These are phyloP conservation scores for Alternaria burnsii DNA, from an alignment of 2,329 filamentous ascomycete species.

Conservation along the genomic window DNA sequence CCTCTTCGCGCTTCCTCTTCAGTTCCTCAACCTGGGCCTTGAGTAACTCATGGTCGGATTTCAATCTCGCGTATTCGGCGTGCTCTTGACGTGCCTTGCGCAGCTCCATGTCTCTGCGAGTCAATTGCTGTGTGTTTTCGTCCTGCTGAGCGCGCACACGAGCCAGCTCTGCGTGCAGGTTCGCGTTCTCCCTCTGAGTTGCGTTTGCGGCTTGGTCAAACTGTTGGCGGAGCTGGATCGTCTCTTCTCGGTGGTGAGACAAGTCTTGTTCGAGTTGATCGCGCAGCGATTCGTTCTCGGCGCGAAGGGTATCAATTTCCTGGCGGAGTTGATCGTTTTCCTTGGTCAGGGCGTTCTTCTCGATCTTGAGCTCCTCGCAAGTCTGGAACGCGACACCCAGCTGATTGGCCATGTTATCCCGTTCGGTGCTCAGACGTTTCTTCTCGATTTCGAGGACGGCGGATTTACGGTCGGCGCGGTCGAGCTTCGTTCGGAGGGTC, in stretches of 20 bases:
- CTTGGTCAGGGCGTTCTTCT: slow-evolving; percentile 51
- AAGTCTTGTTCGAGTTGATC: slow-evolving; percentile 46
- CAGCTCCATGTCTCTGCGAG: slow-evolving; percentile 45
- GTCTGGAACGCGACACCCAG: slow-evolving; percentile 68
- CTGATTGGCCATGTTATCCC: slow-evolving; percentile 70
- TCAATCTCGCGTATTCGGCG: slow-evolving; percentile 63
- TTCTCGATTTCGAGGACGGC: slow-evolving; percentile 70
- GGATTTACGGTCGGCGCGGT: slow-evolving; percentile 69
- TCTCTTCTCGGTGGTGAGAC: slow-evolving; percentile 46
- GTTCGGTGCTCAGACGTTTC: slow-evolving; percentile 69
- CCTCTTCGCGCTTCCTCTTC: slow-evolving; percentile 72
- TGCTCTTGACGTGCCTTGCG: slow-evolving; percentile 49
- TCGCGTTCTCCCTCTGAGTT: slow-evolving; percentile 46
- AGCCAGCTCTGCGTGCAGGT: slow-evolving; percentile 44
- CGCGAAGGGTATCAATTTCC: slow-evolving; percentile 46
- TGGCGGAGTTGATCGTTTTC: slow-evolving; percentile 51
- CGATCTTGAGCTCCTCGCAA: slow-evolving; percentile 60
- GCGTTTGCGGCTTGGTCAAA: slow-evolving; percentile 45
- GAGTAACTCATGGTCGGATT: slow-evolving; percentile 74
- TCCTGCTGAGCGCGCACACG: slow-evolving; percentile 47
- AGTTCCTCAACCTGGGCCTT: slow-evolving; percentile 78
- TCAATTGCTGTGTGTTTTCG: slow-evolving; percentile 47
- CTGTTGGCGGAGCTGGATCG: slow-evolving; percentile 44
- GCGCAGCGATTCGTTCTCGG: slow-evolving; percentile 46
- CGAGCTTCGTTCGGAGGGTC: slow-evolving; percentile 67